Evolutionary conservation across 179 eudicot species (phyloP), one percentile per base, ranked within the genome.

Genomic region (Beta macrorhiza): DNA sequence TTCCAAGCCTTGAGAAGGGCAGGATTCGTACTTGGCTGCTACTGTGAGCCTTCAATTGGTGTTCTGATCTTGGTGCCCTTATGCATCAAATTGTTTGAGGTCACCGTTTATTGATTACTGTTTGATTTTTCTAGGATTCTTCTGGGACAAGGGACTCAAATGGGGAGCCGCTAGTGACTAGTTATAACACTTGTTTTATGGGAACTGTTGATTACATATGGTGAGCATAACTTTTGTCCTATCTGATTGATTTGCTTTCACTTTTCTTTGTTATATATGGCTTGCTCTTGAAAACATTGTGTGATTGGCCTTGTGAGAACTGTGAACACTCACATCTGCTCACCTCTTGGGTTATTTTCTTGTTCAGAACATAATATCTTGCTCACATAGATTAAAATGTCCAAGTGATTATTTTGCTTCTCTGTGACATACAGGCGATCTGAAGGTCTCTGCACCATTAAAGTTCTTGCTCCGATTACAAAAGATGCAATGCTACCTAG

Each of bases 151-250:
- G 98, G 87, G 97, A 91, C 83, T 82, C 92, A 69, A 84, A 79
- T 72, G 97, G 99, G 51, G 99, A 96, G 85, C 99, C 99, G 29
- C 67, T 88, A 79, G 94, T 90, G 75, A 94, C 99, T 67, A 96
- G 98, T 86, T 94, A 92, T 83, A 87, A 94, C 79, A 84, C 88
- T 78, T 83, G 90, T 82, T 96, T 96, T 76, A 78, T 86, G 82
- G 99, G 99, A 80, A 92, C 99, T 57, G 98, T 94, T 70, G 99
- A 96, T 84, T 96, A 96, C 84, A 96, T 96, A 74, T 96, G 99
- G 99, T 96, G 68, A 83, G 93, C 79, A 61, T 17, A 70, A 67
- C 72, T 44, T 69, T 14, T 17, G 9, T 51, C 29, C 8, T 67
- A 37, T 81, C 71, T 17, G 67, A 37, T 37, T 37, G 4, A 29